Conservation (phyloP, 2,329 filamentous ascomycete species). For the Talaromyces sp. region DNA sequence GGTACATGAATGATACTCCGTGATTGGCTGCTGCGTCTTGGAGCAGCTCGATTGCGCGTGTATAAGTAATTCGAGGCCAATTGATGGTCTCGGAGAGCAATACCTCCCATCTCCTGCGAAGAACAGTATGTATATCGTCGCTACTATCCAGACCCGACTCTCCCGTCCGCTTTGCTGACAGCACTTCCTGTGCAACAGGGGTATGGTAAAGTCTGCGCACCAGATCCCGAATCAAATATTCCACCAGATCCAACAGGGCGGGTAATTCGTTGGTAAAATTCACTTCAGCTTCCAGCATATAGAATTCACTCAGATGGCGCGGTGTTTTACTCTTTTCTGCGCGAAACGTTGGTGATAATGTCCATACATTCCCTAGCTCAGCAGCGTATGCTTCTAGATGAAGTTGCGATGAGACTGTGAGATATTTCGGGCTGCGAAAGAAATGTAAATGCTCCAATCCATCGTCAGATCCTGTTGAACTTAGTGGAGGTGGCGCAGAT, state of each 20-base stretch:
- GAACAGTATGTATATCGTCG: conserved; percentile 37
- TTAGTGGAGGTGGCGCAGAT: conserved; percentile 16
- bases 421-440: conserved; percentile 83
- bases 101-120: conserved; percentile 67
- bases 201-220: conserved; percentile 48
- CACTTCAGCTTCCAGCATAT: conserved; percentile 94
- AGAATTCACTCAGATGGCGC: conserved; percentile 93
- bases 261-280: conserved; percentile 68
- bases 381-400: conserved; percentile 90
- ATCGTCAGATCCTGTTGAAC: conserved; percentile 33
- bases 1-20: conserved; percentile 57
- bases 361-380: conserved; percentile 86
- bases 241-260: conserved; percentile 71
- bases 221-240: conserved; percentile 65
- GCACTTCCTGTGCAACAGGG: conserved; percentile 51
- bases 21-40: conserved; percentile 51
- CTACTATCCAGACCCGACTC: conserved; percentile 39
- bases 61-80: conserved; percentile 83
- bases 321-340: conserved; percentile 91
- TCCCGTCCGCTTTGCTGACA: conserved; percentile 41
- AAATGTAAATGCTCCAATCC: conserved; percentile 57
- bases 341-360: conserved; percentile 86
- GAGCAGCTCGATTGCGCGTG: conserved; percentile 66
- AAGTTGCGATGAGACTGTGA: conserved; percentile 91
- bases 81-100: conserved; percentile 45